Conservation (phyloP, 148 eudicot genomes). For the Camellia granthamiana region DNA sequence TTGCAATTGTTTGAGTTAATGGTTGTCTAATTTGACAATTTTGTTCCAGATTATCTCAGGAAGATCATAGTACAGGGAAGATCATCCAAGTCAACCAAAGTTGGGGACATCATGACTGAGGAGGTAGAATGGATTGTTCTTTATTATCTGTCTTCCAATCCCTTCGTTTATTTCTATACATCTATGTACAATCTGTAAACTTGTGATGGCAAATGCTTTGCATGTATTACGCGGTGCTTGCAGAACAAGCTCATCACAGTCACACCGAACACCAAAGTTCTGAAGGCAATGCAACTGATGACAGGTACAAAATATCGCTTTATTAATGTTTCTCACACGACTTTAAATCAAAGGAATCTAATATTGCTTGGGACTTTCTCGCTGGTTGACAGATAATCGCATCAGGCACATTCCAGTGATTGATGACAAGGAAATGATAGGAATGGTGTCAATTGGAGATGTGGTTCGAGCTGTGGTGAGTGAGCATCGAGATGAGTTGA, state of each 20-base stretch:
- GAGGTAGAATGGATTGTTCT: constrained; percentile 48
- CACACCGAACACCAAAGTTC: constrained; percentile 75
- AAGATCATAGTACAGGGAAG: constrained; percentile 99
- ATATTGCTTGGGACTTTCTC: not conserved
- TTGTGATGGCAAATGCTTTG: not conserved
- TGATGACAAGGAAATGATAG: constrained; percentile 60
- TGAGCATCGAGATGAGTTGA: constrained; percentile 88
- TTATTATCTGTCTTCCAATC: not conserved
- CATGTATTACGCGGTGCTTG: constrained; percentile 17
- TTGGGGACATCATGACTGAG: constrained; percentile 99
- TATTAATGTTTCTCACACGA: not conserved
- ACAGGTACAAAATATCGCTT: constrained; percentile 50
- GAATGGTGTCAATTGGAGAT: constrained; percentile 99
- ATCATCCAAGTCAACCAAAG: constrained; percentile 96
- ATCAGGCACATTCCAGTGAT: constrained; percentile 98
- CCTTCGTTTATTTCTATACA: not conserved
- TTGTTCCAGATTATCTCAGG: constrained; percentile 82
- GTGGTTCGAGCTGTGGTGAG: constrained; percentile 98
- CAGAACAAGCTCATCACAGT: constrained; percentile 99
- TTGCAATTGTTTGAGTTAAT: not conserved
- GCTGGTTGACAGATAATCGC: constrained; percentile 68
- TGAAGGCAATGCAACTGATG: constrained; percentile 96
- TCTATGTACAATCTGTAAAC: not conserved
- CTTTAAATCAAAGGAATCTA: not conserved
- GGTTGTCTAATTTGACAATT: not conserved